Base-by-base conservation (phyloP, 768 basidiomycete species). In the Scleroderma bovista region DNA sequence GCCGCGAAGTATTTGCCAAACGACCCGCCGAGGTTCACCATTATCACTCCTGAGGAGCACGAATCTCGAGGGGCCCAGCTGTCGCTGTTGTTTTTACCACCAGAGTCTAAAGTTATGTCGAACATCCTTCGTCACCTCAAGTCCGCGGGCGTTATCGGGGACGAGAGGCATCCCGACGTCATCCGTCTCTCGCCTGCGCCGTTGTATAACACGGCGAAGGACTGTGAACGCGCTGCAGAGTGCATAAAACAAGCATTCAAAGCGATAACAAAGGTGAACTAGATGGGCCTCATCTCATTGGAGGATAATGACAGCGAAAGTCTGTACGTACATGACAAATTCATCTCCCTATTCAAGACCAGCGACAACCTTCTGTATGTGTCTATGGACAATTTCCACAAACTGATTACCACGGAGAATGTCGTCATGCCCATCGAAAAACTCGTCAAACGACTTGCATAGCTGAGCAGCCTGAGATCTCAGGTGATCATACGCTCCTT, bases 161-260 rank as follows among this genome's bases (percentile, higher is more conserved):
- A 99, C 68, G 90, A 95, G 67, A 74, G 96, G 60, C 72, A 83
- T 60, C 95, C 96, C 23, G 87, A 92, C 61, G 91, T 98, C 45
- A 93, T 99, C 58, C 79, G 96, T 10, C 70, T 98, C 40, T 80
- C 92, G 53, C 93, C 94, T 42, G 76, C 77, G 15, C 87, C 94
- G 31, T 70, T 98, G 63, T 99, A 97, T 68, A 96, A 87, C 64
- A 84, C 85, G 12, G 73, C 83, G 57, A 69, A 72, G 56, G 96
- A 99, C 57, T 87, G 87, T 53, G 77, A 87, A 58, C 69, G 74
- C 47, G 89, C 84, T 11, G 89, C 78, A 13, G 65, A 66, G 51
- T 78, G 75, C 51, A 62, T 97, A 22, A 84, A 92, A 46, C 71
- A 78, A 48, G 81, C 73, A 11, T 69, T 88, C 44, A 68, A 70